Evolutionary conservation across 2,329 filamentous ascomycete genomes (phyloP).

Genomic region (Pezicula neosporulosa): DNA sequence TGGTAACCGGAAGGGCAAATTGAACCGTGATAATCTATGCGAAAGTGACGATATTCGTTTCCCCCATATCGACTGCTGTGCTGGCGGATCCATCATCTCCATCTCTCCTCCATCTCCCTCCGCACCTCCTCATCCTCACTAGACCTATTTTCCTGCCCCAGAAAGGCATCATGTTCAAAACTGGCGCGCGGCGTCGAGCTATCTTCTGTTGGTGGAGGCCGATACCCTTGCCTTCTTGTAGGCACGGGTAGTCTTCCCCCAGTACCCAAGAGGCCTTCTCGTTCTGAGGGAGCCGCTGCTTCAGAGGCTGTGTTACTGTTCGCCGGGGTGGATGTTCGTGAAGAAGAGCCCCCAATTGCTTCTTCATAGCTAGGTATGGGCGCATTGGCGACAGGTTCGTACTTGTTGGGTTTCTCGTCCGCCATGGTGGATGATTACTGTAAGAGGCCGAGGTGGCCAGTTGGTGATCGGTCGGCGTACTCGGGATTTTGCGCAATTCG

Average conservation of each 20-base stretch:
- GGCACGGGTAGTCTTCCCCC: slow-evolving; percentile 33
- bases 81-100: slow-evolving; percentile 71
- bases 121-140: slow-evolving; percentile 63
- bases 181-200: slow-evolving; percentile 43
- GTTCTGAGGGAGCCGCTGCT: slow-evolving; percentile 68
- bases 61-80: slow-evolving; percentile 32
- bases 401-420: slow-evolving; percentile 52
- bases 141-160: slow-evolving; percentile 48
- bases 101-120: slow-evolving; percentile 83
- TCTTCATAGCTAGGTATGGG: slow-evolving; percentile 79
- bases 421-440: slow-evolving; percentile 22
- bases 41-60: slow-evolving; percentile 32
- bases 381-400: slow-evolving; percentile 53
- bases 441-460: not conserved
- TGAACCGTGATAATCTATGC: slow-evolving; percentile 19
- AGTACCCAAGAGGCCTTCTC: slow-evolving; percentile 68
- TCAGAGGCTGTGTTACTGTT: slow-evolving; percentile 58
- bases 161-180: slow-evolving; percentile 34
- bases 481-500: not conserved
- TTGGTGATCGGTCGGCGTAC: not conserved
- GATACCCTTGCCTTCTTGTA: slow-evolving; percentile 58
- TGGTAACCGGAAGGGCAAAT: slow-evolving; percentile 26
- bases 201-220: slow-evolving; percentile 77
- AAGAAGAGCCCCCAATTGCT: slow-evolving; percentile 59
- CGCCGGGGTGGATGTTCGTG: slow-evolving; percentile 57